These are phyloP conservation scores for Pouteria glomerata DNA, from an alignment of 148 eudicot genomes.

Conservation along the genomic window DNA sequence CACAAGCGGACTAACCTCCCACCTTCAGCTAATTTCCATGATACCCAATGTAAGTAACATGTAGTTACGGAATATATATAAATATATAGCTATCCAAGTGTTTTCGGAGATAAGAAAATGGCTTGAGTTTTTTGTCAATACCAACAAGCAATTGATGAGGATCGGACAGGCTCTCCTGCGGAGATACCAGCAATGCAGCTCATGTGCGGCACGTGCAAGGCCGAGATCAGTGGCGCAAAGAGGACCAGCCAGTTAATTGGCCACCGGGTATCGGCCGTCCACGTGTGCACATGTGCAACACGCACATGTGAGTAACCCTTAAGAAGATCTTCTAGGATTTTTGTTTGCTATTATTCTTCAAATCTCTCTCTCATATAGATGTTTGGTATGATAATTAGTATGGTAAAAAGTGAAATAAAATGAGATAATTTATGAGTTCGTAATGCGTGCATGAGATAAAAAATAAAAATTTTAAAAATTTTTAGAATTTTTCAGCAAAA, in stretches of 20 bases:
- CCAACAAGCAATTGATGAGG: neutral
- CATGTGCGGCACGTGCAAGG: constrained; percentile 12
- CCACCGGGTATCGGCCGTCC: constrained; percentile 2
- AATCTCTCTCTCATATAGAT: too few species aligned
- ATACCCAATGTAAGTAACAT: too few species aligned
- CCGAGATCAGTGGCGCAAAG: neutral
- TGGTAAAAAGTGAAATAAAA: too few species aligned
- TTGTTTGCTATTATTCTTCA: neutral
- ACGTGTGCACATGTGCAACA: constrained; percentile 16
- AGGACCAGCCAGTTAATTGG: neutral
- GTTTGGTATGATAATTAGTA: too few species aligned
- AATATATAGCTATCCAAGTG: too few species aligned
- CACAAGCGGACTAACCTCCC: neutral
- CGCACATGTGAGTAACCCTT: constrained; percentile 5
- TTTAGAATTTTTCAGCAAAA: too few species aligned
- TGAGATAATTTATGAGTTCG: too few species aligned
- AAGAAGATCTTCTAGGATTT: constrained; percentile 1
- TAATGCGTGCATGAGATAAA: too few species aligned
- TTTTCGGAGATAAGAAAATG: too few species aligned
- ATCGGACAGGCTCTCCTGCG: neutral
- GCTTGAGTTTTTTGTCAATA: neutral
- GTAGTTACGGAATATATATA: too few species aligned
- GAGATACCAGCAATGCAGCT: neutral
- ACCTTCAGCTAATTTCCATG: too few species aligned
- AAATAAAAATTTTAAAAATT: too few species aligned